Base-by-base conservation (phyloP, 805 yeast species). In the Kuraishia molischiana region DNA sequence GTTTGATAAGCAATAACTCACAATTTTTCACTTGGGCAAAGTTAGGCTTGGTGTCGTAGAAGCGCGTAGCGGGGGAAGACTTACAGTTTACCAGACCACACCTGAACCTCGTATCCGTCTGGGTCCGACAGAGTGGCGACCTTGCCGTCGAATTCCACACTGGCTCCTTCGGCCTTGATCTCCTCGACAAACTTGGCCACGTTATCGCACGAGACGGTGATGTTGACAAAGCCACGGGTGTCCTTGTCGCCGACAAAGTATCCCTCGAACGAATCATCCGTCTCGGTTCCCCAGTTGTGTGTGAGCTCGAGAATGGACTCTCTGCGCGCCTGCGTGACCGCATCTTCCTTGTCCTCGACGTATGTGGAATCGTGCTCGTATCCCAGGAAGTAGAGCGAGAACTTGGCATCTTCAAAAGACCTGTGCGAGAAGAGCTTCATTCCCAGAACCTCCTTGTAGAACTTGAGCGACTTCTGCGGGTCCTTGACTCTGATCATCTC, bases 281-380 rank as follows among this genome's bases (percentile, higher is more conserved):
- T 52, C 56, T 92, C 98, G 18, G 97, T 85, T 18, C 97, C 98
- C 80, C 86, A 90, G 64, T 92, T 92, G 64, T 86, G 90, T 34
- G 97, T 90, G 54, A 92, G 69, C 62, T 92, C 98, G 39, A 92
- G 58, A 10, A 92, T 61, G 17, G 90, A 79, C 55, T 85, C 86
- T 42, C 77, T 62, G 37, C 47, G 37, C 4, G 69, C 57, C 46
- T 66, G 70, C 3, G 49, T 47, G 2, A 38, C 45, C 24, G 39
- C 50, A 3, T 54, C 46, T 39, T 66, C 61, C 32, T 59, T 53
- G 32, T 68, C 67, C 39, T 70, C 78, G 47, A 62, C 53, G 49
- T 61, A 66, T 9, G 50, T 55, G 9, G 63, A 49, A 38, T 56
- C 62, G 45, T 72, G 71, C 24, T 70, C 73, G 59, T 78, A 90